These are phyloP conservation scores for Komagataella populi DNA, from an alignment of 805 yeast species.

Conservation along the genomic window DNA sequence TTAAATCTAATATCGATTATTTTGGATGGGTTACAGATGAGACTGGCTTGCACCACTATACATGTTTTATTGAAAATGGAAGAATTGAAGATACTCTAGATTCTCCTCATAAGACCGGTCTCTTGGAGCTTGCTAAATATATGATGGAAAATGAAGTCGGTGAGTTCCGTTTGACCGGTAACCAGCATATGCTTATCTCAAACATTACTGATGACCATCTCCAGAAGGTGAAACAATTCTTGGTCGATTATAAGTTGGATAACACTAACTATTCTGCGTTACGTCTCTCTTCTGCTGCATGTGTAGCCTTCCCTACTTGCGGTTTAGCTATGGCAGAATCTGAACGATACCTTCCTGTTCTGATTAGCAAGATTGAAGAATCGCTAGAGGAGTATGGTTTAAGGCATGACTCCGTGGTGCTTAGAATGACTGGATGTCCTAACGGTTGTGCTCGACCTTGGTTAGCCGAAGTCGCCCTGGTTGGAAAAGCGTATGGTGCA, in stretches of 20 bases:
- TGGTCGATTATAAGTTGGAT: constrained; percentile 69
- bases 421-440: constrained; percentile 99
- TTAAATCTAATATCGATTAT: constrained; percentile 78
- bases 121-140: constrained; percentile 62
- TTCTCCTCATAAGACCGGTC: constrained; percentile 80
- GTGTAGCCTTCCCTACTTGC: constrained; percentile 98
- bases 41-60: constrained; percentile 74
- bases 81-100: constrained; percentile 90
- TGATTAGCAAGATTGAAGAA: constrained; percentile 72
- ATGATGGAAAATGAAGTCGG: constrained; percentile 52
- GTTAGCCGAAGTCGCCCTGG: constrained; percentile 91
- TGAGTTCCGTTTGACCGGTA: constrained; percentile 88
- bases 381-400: constrained; percentile 84
- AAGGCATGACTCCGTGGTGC: constrained; percentile 85
- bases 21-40: constrained; percentile 93
- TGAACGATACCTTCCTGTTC: constrained; percentile 79
- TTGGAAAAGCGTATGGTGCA: constrained; percentile 90
- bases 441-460: constrained; percentile 98
- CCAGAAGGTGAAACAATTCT: constrained; percentile 42
- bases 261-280: constrained; percentile 73
- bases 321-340: constrained; percentile 98
- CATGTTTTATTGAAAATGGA: constrained; percentile 91
- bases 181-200: constrained; percentile 79
- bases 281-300: constrained; percentile 85
- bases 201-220: constrained; percentile 60